Base-by-base conservation (phyloP, 1,139 yeast genomes). In the Saccharomyces hybrid region DNA sequence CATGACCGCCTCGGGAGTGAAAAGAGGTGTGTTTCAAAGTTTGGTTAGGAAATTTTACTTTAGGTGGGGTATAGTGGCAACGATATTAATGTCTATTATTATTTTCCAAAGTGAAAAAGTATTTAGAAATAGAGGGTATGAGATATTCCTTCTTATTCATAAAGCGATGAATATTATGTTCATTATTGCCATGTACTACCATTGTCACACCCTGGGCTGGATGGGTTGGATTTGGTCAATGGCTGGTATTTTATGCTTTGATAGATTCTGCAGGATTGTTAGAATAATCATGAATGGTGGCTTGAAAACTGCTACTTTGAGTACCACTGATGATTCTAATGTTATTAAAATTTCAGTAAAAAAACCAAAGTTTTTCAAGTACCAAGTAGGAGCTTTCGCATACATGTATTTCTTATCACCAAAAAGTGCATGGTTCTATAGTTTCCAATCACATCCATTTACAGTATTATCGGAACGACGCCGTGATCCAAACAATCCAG, bases 401-500 rank as follows among this genome's bases (percentile, higher is more conserved):
- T 85, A 76, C 62, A 70, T 85, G 51, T 82, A 84, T 64, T 78
- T 83, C 54, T 66, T 79, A 49, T 69, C 75, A 47, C 75, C 81
- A 47, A 65, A 59, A 7, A 77, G 58, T 50, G 57, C 67, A 75
- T 81, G 61, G 84, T 84, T 62, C 48, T 63, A 61, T 47, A 56
- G 61, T 20, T 85, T 80, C 77, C 89, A 85, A 64, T 79, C 85
- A 0, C 90, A 85, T 65, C 90, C 90, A 0, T 84, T 84, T 61
- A 81, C 88, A 0, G 75, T 81, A 8, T 73, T 81, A 13, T 54
- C 60, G 26, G 57, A 62, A 11, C 63, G 67, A 5, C 56, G 59
- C 23, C 70, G 50, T 5, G 60, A 70, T 57, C 63, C 67, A 55
- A 57, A 65, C 38, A 65, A 72, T 55, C 62, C 73, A 56, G 68